Conservation (phyloP, 768 basidiomycete species). For the Naganishia onofrii region DNA sequence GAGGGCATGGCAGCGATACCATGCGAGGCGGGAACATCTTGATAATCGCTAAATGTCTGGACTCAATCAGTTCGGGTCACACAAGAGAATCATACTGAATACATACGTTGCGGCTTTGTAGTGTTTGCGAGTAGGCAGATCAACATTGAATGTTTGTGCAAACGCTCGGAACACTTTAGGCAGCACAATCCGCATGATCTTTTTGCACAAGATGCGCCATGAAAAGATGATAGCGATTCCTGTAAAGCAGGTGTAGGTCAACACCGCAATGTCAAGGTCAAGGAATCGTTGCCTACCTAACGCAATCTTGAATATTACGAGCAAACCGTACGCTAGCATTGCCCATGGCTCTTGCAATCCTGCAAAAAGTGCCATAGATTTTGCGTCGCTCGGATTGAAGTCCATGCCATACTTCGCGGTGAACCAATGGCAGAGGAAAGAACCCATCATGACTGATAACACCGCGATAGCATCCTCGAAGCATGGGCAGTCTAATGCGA, state of each 20-base stretch:
- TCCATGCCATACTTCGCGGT: constrained; percentile 40
- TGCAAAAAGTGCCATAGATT: background rate
- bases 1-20: constrained; percentile 69
- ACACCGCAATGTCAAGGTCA: background rate
- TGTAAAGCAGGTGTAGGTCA: constrained; percentile 38
- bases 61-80: background rate
- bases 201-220: constrained; percentile 86
- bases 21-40: constrained; percentile 58
- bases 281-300: constrained; percentile 51
- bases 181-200: constrained; percentile 66
- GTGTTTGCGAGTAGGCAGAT: constrained; percentile 80
- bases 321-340: background rate
- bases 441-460: constrained; percentile 77
- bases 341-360: constrained; percentile 11
- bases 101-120: constrained; percentile 79
- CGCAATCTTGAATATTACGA: constrained; percentile 52
- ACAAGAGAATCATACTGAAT: background rate
- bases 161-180: constrained; percentile 80
- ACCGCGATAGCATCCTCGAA: constrained; percentile 97
- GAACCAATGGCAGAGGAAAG: constrained; percentile 67
- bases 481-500: constrained; percentile 73
- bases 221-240: constrained; percentile 76
- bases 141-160: constrained; percentile 56
- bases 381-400: background rate
- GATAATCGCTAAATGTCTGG: constrained; percentile 59